Evolutionary conservation across 257 asterid species (phyloP), one percentile per base, ranked within the genome.

Genomic region (Cinchona pubescens): DNA sequence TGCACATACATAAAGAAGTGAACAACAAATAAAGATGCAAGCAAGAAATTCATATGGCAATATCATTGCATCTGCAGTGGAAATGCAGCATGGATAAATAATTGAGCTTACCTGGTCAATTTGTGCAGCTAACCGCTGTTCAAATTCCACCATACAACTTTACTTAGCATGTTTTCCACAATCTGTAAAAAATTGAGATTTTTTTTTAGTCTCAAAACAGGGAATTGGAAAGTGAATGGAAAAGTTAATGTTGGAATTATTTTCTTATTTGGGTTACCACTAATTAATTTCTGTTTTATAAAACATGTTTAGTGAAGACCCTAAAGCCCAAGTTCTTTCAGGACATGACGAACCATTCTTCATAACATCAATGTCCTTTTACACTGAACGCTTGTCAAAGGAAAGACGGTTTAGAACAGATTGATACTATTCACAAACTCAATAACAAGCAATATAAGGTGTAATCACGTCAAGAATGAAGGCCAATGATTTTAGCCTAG

Each of bases 121-220:
- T 69, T 82, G 89, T 67, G 79, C 70, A 51, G 83, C 85, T 32
- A 90, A 62, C 71, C 86, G 81, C n/a, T 62, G 82, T 75, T 91
- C 94, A 78, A 87, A 86, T 85, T 91, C 96, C 76, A 89, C 92
- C 92, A 90, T 86, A n/a, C n/a, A 40, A 91, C 90, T 84, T 87
- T 86, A 58, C 85, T 84, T 66, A 94, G 79, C 84, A 91, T 83
- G 86, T 68, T 82, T 82, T 91, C 98, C 81, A 94, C 91, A 81
- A 91, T 78, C 98, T 94, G 93, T 71, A 70, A 42, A 75, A 78
- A 64, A 76, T 35, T 59, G 78, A 76, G 70, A 46, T 63, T 13
- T 34, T 49, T 76, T 34, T 38, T 75, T 61, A 69, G n/a, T 65
- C 72, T 74, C 78, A 80, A 66, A 70, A 25, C 14, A 16, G 53